Conservation (phyloP, 1,139 yeast genomes). For the Suhomyces choctaworum region DNA sequence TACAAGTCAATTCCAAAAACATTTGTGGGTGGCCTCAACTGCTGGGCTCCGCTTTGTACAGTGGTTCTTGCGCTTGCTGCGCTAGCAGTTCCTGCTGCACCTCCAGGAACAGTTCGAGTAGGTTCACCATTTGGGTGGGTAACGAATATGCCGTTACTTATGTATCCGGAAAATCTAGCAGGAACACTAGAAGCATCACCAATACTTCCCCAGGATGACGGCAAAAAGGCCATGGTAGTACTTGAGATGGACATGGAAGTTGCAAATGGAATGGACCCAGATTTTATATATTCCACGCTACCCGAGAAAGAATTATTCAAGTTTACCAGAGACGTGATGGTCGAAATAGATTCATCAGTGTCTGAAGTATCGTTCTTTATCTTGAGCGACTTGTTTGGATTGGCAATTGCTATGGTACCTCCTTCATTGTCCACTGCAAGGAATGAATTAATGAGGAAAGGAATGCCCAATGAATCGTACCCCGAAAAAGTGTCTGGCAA, state of each 20-base stretch:
- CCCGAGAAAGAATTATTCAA: slow-evolving; percentile 4
- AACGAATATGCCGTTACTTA: slow-evolving; percentile 9
- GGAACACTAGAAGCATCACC: slow-evolving; percentile 8
- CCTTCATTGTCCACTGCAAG: slow-evolving; percentile 70
- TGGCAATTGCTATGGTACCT: slow-evolving; percentile 57
- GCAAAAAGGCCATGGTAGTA: slow-evolving; percentile 1
- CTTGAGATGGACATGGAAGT: slow-evolving; percentile 8
- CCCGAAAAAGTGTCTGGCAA: slow-evolving; percentile 54
- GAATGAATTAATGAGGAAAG: slow-evolving; percentile 58
- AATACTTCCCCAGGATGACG: neutral
- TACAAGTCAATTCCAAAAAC: neutral
- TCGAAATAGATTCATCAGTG: neutral
- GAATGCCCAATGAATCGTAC: slow-evolving; percentile 59
- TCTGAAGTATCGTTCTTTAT: slow-evolving; percentile 4
- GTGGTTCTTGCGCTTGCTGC: slow-evolving; percentile 4
- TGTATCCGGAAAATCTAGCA: slow-evolving; percentile 9
- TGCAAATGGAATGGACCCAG: slow-evolving; percentile 55
- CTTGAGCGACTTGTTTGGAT: slow-evolving; percentile 27
- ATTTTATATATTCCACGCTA: slow-evolving; percentile 31
- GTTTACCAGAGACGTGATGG: neutral
- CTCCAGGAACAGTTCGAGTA: slow-evolving; percentile 10
- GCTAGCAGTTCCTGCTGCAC: slow-evolving; percentile 10
- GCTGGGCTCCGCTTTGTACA: neutral
- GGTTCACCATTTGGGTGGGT: slow-evolving; percentile 5
- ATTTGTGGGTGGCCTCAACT: neutral